Evolutionary conservation across 805 yeast species (phyloP).

Genomic region (Myxozyma neglecta): DNA sequence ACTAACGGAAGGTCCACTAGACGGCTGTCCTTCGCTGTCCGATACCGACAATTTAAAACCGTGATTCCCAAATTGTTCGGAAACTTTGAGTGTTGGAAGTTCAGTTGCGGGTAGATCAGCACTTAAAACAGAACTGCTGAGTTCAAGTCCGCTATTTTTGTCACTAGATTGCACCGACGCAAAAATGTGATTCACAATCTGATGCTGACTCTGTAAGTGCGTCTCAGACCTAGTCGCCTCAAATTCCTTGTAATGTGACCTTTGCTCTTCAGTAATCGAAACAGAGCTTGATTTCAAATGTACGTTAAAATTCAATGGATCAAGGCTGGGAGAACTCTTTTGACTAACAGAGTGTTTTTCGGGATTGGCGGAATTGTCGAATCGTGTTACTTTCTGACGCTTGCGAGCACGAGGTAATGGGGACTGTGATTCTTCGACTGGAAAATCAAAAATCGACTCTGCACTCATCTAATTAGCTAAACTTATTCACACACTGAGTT

Average conservation of each 20-base stretch:
- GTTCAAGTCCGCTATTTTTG: too few species aligned
- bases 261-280: neutral
- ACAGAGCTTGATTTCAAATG: too few species aligned
- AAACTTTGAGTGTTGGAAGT: neutral
- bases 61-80: neutral
- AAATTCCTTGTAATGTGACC: neutral
- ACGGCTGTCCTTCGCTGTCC: slow-evolving; percentile 2
- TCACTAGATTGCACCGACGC: too few species aligned
- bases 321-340: neutral
- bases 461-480: neutral
- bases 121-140: neutral
- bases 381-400: neutral
- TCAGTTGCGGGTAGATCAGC: neutral
- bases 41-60: neutral
- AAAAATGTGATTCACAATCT: too few species aligned
- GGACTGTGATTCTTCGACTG: neutral
- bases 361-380: neutral
- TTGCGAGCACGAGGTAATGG: neutral
- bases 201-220: too few species aligned
- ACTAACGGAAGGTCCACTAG: neutral
- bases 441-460: slow-evolving; percentile 2
- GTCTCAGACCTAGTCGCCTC: neutral
- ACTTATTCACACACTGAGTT: neutral
- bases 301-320: neutral
- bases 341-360: neutral